Percentiles rank a stretch among this genome's conserved stretches.
These are phyloP conservation scores for Centrapalus pauciflorus DNA, from an alignment of 129 eudicot species.

Conservation along the genomic window DNA sequence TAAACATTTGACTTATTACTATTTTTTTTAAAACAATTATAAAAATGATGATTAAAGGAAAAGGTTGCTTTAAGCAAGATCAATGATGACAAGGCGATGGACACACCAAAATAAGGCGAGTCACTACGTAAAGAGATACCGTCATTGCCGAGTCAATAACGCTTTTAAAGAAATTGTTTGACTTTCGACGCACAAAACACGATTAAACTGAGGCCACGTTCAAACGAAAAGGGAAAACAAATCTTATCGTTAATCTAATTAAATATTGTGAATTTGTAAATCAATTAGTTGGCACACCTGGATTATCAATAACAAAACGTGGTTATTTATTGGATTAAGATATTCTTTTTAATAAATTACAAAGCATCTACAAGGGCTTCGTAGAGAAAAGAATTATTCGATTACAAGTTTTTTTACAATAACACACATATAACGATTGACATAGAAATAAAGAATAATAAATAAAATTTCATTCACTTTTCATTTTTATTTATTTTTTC, in stretches of 20 bases:
- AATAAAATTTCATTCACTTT: too few relatives aligned
- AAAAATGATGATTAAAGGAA: too few relatives aligned
- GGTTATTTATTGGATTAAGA: neutral
- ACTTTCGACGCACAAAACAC: slow-evolving; percentile 8
- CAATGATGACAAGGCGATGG: neutral
- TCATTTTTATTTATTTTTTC: neutral
- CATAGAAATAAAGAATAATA: too few relatives aligned
- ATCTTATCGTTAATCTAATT: slow-evolving; percentile 12
- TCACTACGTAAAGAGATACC: slow-evolving; percentile 7
- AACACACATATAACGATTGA: too few relatives aligned
- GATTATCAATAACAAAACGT: slow-evolving; percentile 4
- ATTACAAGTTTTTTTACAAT: too few relatives aligned
- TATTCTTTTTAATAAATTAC: neutral
- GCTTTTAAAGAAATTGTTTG: slow-evolving; percentile 4
- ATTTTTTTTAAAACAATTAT: too few relatives aligned
- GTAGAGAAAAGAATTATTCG: too few relatives aligned
- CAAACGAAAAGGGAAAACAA: slow-evolving; percentile 11
- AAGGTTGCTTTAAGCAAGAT: neutral
- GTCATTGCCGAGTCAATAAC: slow-evolving; percentile 6
- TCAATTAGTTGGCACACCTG: slow-evolving; percentile 1
- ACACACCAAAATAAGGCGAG: neutral
- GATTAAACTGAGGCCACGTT: slow-evolving; percentile 19
- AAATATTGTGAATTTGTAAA: slow-evolving; percentile 5
- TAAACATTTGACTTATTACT: too few relatives aligned
- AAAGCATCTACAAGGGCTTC: too few relatives aligned